These are phyloP conservation scores for Solanum commersonii DNA, from an alignment of 257 asterid species.

Conservation along the genomic window DNA sequence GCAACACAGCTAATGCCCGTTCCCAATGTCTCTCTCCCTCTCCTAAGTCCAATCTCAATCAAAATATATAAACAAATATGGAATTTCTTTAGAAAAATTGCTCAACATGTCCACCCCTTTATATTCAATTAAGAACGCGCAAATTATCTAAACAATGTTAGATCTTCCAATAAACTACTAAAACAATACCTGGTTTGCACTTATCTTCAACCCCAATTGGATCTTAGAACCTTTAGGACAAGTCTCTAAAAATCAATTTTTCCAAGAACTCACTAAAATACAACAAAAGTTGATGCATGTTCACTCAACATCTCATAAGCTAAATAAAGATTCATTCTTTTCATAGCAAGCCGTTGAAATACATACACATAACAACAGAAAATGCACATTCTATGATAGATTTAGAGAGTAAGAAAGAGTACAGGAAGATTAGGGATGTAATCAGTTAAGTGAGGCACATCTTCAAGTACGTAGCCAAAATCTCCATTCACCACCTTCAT, in stretches of 20 bases:
- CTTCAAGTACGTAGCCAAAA: constrained; percentile 74
- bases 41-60: not conserved
- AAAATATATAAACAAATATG: not conserved
- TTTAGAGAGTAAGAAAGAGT: not conserved
- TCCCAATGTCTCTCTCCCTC: not conserved
- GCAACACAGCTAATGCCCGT: not conserved
- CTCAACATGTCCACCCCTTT: not conserved
- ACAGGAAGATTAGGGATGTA: constrained; percentile 75
- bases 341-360: not conserved
- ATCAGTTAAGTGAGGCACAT: constrained; percentile 84
- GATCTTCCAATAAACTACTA: not conserved
- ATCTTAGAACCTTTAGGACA: not conserved
- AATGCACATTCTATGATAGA: not conserved
- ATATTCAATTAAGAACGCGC: not conserved
- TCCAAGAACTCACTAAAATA: not conserved
- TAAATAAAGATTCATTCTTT: not conserved
- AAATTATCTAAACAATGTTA: not conserved
- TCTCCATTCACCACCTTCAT: constrained; percentile 65
- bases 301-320: not conserved
- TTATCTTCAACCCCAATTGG: not conserved
- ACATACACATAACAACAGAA: not conserved
- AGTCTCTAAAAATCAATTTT: not conserved
- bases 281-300: not conserved
- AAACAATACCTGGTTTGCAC: not conserved
- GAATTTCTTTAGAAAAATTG: not conserved